phyloP scores from a whole-genome alignment of 805 yeast species.

The Hagleromyces aurorensis region DNA sequence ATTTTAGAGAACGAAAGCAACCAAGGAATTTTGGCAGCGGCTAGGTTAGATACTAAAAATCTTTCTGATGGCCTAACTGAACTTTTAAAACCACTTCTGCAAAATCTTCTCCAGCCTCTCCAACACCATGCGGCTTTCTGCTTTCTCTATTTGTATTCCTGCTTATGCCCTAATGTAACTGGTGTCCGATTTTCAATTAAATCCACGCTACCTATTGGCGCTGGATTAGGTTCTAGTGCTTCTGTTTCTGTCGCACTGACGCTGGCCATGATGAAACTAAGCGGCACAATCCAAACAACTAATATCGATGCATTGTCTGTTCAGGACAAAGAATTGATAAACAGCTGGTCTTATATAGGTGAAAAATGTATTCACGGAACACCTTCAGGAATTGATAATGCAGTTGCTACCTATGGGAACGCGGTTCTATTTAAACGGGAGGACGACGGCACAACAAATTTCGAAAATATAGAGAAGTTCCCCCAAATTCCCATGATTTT shows the following conservation, averaged over 20 bases:
- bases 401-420: constrained; percentile 93
- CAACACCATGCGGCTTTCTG: constrained; percentile 77
- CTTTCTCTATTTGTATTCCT: constrained; percentile 68
- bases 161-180: constrained; percentile 42
- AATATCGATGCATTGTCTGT: constrained; percentile 28
- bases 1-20: constrained; percentile 15
- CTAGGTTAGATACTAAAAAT: constrained; percentile 39
- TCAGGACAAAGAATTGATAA: constrained; percentile 52
- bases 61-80: constrained; percentile 51
- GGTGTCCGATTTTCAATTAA: constrained; percentile 59
- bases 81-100: constrained; percentile 38
- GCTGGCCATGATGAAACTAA: constrained; percentile 58
- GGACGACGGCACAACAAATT: constrained; percentile 24
- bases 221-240: constrained; percentile 94
- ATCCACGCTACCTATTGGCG: constrained; percentile 89
- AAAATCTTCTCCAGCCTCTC: constrained; percentile 42
- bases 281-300: constrained; percentile 44
- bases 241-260: constrained; percentile 79
- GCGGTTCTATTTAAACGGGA: constrained; percentile 81
- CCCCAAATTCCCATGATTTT: constrained; percentile 69
- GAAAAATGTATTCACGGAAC: constrained; percentile 94
- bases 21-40: constrained; percentile 9
- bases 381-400: constrained; percentile 94
- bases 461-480: constrained; percentile 35
- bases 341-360: constrained; percentile 85